Evolutionary conservation across 108 stramenopile species (phyloP).

Genomic region (Skeletonema costatum): DNA sequence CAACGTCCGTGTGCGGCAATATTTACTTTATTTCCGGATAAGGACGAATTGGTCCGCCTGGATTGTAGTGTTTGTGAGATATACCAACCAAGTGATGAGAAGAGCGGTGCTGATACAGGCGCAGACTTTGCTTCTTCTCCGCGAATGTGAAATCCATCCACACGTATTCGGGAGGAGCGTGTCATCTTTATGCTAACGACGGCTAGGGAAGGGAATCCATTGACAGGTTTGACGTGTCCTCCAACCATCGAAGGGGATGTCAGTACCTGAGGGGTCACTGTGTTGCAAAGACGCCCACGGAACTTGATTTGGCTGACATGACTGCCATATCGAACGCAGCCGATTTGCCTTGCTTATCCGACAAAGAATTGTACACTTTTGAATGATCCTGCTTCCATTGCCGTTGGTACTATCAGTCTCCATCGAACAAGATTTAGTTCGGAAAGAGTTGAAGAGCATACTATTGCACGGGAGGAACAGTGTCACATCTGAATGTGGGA

Average conservation of each 20-base stretch:
- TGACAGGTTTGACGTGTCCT: constrained; percentile 80
- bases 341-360: constrained; percentile 84
- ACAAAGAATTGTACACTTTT: constrained; percentile 81
- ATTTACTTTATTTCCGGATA: constrained; percentile 79
- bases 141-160: constrained; percentile 65
- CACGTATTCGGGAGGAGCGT: constrained; percentile 57
- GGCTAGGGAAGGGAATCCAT: constrained; percentile 89
- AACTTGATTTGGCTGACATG: constrained; percentile 74
- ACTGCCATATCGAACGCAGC: constrained; percentile 31
- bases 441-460: constrained; percentile 64
- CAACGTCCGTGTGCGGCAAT: constrained; percentile 86
- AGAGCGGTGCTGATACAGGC: constrained; percentile 3
- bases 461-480: constrained; percentile 84
- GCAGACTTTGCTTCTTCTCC: constrained; percentile 10
- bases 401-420: constrained; percentile 74
- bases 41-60: constrained; percentile 89
- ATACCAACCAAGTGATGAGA: constrained; percentile 20
- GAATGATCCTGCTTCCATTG: constrained; percentile 78
- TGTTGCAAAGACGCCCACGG: constrained; percentile 79
- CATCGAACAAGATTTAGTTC: constrained; percentile 23
- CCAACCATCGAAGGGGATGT: constrained; percentile 62
- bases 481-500: constrained; percentile 72
- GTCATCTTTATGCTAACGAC: constrained; percentile 78
- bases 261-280: constrained; percentile 84
- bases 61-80: constrained; percentile 79